These are phyloP conservation scores for Cylindrodendrum hubeiense DNA, from an alignment of 2,329 filamentous ascomycete genomes.

Conservation along the genomic window DNA sequence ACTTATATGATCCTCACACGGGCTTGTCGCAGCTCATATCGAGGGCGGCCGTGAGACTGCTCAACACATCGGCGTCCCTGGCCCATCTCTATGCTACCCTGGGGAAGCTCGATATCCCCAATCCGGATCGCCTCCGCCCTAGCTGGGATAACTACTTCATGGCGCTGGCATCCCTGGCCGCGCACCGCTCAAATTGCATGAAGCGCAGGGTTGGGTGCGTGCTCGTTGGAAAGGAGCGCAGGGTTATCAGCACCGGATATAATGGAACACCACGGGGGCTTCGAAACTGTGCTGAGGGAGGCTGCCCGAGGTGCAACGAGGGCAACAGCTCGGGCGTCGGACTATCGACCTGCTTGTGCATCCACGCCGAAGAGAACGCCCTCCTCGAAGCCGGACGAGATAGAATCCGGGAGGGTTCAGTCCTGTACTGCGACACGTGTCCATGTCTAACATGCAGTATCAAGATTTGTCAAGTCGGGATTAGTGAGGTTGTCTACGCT, in stretches of 20 bases:
- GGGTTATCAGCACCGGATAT: conserved; percentile 95
- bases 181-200: conserved; percentile 96
- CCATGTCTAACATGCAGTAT: conserved; percentile 98
- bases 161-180: conserved; percentile 92
- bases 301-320: conserved; percentile 88
- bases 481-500: conserved; percentile 94
- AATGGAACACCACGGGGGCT: conserved; percentile 95
- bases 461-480: conserved; percentile 97
- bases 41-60: conserved; percentile 83
- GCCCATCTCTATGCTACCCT: conserved; percentile 80
- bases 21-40: conserved; percentile 84
- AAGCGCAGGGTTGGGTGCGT: conserved; percentile 96
- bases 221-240: conserved; percentile 81
- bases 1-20: conserved; percentile 76
- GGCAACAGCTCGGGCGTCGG: conserved; percentile 77
- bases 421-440: conserved; percentile 95
- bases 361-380: conserved; percentile 99
- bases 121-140: conserved; percentile 84
- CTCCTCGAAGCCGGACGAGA: conserved; percentile 94
- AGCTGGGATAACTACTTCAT: conserved; percentile 99
- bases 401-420: conserved; percentile 83
- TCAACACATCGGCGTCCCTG: conserved; percentile 84
- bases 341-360: conserved; percentile 89
- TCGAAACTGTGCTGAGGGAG: conserved; percentile 91
- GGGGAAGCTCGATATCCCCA: conserved; percentile 79